Percentiles rank a stretch among this genome's conserved stretches.
Evolutionary conservation across 78 protist genomes (phyloP).

Genomic region (Cavenderia fasciculata): DNA sequence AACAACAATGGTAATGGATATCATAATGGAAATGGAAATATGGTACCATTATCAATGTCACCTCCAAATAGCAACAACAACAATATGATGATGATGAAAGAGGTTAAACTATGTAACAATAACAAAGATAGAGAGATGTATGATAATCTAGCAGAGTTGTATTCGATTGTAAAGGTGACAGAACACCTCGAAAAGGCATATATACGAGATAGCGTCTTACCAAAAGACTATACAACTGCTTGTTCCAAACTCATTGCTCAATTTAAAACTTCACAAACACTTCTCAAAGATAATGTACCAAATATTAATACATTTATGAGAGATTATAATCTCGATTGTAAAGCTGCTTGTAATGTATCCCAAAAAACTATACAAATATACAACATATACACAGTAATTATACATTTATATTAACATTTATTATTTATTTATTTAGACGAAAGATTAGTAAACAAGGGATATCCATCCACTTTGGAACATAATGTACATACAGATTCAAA

Average conservation of each 20-base stretch:
- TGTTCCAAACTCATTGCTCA: slow-evolving; percentile 90
- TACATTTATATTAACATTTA: not conserved
- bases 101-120: slow-evolving; percentile 73
- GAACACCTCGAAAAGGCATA: slow-evolving; percentile 90
- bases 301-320: slow-evolving; percentile 72
- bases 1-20: slow-evolving; percentile 3
- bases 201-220: slow-evolving; percentile 80
- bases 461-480: slow-evolving; percentile 52
- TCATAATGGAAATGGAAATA: not conserved
- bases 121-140: slow-evolving; percentile 82
- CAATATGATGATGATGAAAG: slow-evolving; percentile 45
- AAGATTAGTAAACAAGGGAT: slow-evolving; percentile 62
- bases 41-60: too few species aligned
- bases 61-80: too few species aligned
- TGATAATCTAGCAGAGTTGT: slow-evolving; percentile 86
- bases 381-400: not conserved
- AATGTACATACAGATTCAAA: slow-evolving; percentile 35
- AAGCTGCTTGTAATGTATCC: slow-evolving; percentile 46
- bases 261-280: slow-evolving; percentile 79
- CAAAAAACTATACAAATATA: not conserved
- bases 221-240: slow-evolving; percentile 82
- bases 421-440: slow-evolving; percentile 12
- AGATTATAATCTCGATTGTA: slow-evolving; percentile 80
- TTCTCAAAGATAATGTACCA: slow-evolving; percentile 43
- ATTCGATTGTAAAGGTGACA: slow-evolving; percentile 82